phyloP scores from a whole-genome alignment of 2,329 filamentous ascomycete species.

The Monilinia vaccinii-corymbosi region DNA sequence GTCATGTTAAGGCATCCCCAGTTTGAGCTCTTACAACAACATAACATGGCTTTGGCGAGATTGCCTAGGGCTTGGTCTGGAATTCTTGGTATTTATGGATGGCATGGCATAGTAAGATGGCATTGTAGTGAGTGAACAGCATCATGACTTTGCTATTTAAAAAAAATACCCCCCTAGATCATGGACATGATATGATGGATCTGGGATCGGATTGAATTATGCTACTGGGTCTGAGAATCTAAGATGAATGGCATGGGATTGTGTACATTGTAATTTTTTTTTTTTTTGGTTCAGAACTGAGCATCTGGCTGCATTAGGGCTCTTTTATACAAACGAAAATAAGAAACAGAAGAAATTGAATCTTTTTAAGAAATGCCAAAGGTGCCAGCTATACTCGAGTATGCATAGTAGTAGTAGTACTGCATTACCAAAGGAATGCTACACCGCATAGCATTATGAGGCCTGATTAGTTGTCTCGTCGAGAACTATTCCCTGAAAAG shows the following conservation, averaged over 20 bases:
- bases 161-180: not conserved
- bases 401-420: too few relatives aligned
- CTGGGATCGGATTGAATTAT: not conserved
- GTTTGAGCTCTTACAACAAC: not conserved
- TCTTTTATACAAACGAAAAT: not conserved
- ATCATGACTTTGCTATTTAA: not conserved
- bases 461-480: too few relatives aligned
- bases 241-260: not conserved
- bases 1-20: not conserved
- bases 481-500: too few relatives aligned
- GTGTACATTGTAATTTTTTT: not conserved
- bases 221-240: not conserved
- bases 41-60: conserved; percentile 1
- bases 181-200: not conserved
- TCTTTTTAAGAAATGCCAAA: too few relatives aligned
- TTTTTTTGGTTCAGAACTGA: not conserved
- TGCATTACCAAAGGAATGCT: too few relatives aligned
- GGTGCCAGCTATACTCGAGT: too few relatives aligned
- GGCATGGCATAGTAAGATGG: not conserved
- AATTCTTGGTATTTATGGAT: not conserved
- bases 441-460: too few relatives aligned
- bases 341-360: not conserved
- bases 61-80: not conserved
- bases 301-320: not conserved
- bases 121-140: not conserved